Evolutionary conservation across 192 early-diverging fungal genomes (phyloP).

Genomic region (Haplosporangium gracile): DNA sequence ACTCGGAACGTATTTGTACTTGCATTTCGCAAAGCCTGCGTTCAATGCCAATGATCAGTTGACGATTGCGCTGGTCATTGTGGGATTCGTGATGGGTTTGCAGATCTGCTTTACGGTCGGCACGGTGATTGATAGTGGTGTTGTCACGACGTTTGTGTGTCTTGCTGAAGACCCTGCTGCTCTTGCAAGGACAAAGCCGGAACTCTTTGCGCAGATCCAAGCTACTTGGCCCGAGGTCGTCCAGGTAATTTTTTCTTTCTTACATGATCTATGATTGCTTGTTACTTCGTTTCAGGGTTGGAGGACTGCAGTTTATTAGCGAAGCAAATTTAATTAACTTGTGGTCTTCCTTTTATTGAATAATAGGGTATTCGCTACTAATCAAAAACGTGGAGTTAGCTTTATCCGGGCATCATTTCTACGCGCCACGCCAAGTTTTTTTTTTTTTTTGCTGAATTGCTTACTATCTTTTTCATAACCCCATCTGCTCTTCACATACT

Average conservation of each 20-base stretch:
- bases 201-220: slow-evolving; percentile 49
- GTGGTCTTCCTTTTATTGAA: not conserved
- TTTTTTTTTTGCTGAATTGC: too few relatives aligned
- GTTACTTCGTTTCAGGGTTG: too few relatives aligned
- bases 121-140: slow-evolving; percentile 89
- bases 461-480: not conserved
- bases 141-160: slow-evolving; percentile 96
- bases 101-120: slow-evolving; percentile 85
- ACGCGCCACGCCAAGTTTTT: too few relatives aligned
- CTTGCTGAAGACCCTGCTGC: slow-evolving; percentile 89
- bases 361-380: slow-evolving; percentile 28
- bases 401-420: not conserved
- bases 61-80: slow-evolving; percentile 63
- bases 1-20: slow-evolving; percentile 62
- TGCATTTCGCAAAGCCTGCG: slow-evolving; percentile 23
- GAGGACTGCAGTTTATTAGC: too few relatives aligned
- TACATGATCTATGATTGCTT: too few relatives aligned
- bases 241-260: slow-evolving; percentile 31
- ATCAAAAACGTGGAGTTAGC: not conserved
- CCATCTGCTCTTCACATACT: not conserved
- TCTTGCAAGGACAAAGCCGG: slow-evolving; percentile 62
- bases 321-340: not conserved
- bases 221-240: slow-evolving; percentile 56
- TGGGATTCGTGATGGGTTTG: slow-evolving; percentile 85
- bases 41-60: slow-evolving; percentile 31